phyloP scores from a whole-genome alignment of 495 filamentous ascomycete species.

The Corynascus novoguineensis region DNA sequence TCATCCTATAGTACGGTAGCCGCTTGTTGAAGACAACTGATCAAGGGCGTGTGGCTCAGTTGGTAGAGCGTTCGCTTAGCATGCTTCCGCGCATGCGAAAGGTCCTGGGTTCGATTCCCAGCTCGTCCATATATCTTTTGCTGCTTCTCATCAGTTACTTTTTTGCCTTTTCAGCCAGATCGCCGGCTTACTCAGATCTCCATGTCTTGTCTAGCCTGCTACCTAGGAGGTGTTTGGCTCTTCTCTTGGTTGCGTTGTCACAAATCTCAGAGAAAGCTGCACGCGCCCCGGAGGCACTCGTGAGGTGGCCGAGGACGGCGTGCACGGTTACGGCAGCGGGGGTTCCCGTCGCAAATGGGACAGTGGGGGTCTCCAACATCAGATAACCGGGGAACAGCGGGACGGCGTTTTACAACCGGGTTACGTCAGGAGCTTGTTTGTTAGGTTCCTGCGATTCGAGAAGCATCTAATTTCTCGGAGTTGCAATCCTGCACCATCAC shows the following conservation, averaged over 20 bases:
- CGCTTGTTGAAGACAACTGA: background rate
- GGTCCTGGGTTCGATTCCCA: slow-evolving; percentile 26
- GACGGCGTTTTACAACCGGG: background rate
- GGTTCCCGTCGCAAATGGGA: background rate
- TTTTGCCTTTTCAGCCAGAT: background rate
- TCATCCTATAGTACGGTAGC: too few relatives aligned
- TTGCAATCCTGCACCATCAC: too few relatives aligned
- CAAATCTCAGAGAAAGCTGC: background rate
- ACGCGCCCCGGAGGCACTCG: slow-evolving; percentile 3
- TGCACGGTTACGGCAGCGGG: background rate
- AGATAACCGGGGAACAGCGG: background rate
- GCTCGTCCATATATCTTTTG: slow-evolving; percentile 15
- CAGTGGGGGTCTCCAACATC: background rate
- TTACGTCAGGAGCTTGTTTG: slow-evolving; percentile 7
- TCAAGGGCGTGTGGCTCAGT: slow-evolving; percentile 24
- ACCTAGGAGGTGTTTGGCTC: too few relatives aligned
- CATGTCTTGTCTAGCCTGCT: too few relatives aligned
- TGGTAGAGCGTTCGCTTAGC: slow-evolving; percentile 26
- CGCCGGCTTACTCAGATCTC: too few relatives aligned
- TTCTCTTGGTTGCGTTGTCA: background rate
- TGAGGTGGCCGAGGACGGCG: slow-evolving; percentile 7
- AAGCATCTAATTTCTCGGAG: too few relatives aligned
- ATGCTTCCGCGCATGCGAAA: slow-evolving; percentile 16
- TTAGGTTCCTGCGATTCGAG: background rate
- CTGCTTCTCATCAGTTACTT: background rate